Evolutionary conservation across 257 asterid species (phyloP).

Genomic region (Solanum megistacrolobum): DNA sequence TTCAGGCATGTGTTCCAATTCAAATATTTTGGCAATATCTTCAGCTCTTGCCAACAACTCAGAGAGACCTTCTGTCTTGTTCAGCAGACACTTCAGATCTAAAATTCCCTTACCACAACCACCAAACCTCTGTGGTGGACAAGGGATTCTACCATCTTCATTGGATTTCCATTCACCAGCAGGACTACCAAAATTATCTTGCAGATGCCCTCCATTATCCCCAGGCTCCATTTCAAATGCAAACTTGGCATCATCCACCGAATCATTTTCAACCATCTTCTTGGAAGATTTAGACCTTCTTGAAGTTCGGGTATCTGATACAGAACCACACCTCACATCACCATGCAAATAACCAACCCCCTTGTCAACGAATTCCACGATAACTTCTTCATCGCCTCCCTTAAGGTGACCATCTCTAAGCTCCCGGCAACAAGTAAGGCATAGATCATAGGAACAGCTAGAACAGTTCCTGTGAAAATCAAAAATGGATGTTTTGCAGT

Average conservation of each 20-base stretch:
- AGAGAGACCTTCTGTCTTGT: slow-evolving; percentile 12
- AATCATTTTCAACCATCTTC: not conserved
- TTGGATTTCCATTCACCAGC: slow-evolving; percentile 26
- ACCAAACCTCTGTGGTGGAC: slow-evolving; percentile 32
- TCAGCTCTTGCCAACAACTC: slow-evolving; percentile 34
- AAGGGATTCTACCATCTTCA: slow-evolving; percentile 35
- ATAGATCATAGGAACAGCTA: slow-evolving; percentile 64
- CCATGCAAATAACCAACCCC: slow-evolving; percentile 46
- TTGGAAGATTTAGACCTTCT: not conserved
- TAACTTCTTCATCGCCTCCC: slow-evolving; percentile 29
- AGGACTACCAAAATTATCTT: not conserved
- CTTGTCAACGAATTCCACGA: slow-evolving; percentile 8
- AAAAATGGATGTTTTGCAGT: slow-evolving; percentile 66
- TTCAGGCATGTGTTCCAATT: slow-evolving; percentile 10
- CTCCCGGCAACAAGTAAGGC: slow-evolving; percentile 80
- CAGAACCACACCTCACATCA: not conserved
- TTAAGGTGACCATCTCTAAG: slow-evolving; percentile 49
- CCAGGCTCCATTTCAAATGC: not conserved
- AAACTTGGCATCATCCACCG: not conserved
- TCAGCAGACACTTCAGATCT: slow-evolving; percentile 23
- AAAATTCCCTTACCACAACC: slow-evolving; percentile 38
- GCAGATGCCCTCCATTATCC: not conserved
- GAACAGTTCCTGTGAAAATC: slow-evolving; percentile 76
- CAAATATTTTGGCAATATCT: slow-evolving; percentile 2
- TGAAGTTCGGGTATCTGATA: not conserved